Base-by-base conservation (phyloP, 441 rosid species). In the Bruguiera hainesii region DNA sequence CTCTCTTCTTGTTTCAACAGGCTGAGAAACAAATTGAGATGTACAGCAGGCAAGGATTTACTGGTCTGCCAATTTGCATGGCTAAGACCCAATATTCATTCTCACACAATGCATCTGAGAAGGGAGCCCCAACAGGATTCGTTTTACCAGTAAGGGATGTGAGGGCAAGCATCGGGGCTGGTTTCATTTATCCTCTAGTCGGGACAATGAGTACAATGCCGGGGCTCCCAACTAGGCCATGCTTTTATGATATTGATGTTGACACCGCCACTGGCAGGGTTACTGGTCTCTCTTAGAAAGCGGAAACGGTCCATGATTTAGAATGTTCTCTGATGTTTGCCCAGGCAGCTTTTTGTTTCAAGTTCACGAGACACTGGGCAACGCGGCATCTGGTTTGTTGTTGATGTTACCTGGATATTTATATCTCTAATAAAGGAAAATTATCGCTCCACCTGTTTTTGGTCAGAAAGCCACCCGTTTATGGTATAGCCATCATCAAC, bases 181-280 rank as follows among this genome's bases (percentile, higher is more conserved):
- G 96, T 35, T 94, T 91, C 81, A 94, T 94, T 19, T 94, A 94
- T 70, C 98, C 98, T 48, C 55, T 89, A 52, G 99, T 94, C 6
- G 99, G 97, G 64, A 91, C 97, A 3, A 88, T 90, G 94, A 89
- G 98, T 71, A 91, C 98, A 13, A 91, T 94, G 99, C 99, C 97
- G 8, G 98, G 99, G 69, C 96, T 94, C 63, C 98, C 97, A 1
- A 91, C 99, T 55, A 84, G 99, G 75, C 99, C 99, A 39, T 89
- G 97, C 81, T 94, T 94, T 76, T 94, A 89, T 13, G 98, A 88
- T 67, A 93, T 91, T 46, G 96, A 91, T 72, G 79, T 89, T 0
- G 87, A 91, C 79, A 85, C 90, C 4, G 78, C 74, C 65, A 89
- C 96, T 0, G 96, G 97, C 56, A 94, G 83, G 76, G 96, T 94